A percentile compares a stretch with the other conserved stretches of the same genome.
Evolutionary conservation across 257 asterid species (phyloP).

Genomic region (Ehretia macrophylla): DNA sequence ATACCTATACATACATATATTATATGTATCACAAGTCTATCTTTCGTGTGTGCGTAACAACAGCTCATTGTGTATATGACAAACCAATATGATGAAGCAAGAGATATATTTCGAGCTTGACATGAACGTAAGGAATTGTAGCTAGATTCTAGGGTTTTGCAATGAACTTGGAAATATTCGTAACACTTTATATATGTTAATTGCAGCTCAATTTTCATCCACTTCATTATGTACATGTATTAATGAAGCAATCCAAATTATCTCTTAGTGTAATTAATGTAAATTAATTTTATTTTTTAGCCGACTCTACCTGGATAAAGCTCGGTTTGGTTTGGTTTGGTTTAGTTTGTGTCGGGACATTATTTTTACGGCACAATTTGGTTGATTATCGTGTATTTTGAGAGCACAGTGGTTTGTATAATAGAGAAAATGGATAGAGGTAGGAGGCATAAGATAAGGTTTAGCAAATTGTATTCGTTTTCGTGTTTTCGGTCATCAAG

Average conservation of each 20-base stretch:
- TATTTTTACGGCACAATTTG: background rate
- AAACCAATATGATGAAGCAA: slow-evolving; percentile 31
- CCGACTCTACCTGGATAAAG: too few relatives aligned
- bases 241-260: too few relatives aligned
- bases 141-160: slow-evolving; percentile 4
- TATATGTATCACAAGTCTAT: background rate
- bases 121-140: slow-evolving; percentile 44
- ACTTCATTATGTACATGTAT: too few relatives aligned
- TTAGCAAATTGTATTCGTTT: slow-evolving; percentile 69
- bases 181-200: too few relatives aligned
- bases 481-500: slow-evolving; percentile 51
- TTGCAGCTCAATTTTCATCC: too few relatives aligned
- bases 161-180: too few relatives aligned
- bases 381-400: background rate
- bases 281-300: too few relatives aligned
- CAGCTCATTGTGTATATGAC: too few relatives aligned
- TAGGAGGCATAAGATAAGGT: slow-evolving; percentile 27
- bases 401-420: background rate
- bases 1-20: background rate
- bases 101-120: slow-evolving; percentile 47
- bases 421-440: slow-evolving; percentile 40
- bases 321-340: too few relatives aligned
- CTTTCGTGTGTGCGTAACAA: too few relatives aligned
- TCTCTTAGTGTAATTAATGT: too few relatives aligned
- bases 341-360: background rate